phyloP scores from a whole-genome alignment of 1,284 basidiomycete genomes.

The Cutaneotrichosporon sp. region DNA sequence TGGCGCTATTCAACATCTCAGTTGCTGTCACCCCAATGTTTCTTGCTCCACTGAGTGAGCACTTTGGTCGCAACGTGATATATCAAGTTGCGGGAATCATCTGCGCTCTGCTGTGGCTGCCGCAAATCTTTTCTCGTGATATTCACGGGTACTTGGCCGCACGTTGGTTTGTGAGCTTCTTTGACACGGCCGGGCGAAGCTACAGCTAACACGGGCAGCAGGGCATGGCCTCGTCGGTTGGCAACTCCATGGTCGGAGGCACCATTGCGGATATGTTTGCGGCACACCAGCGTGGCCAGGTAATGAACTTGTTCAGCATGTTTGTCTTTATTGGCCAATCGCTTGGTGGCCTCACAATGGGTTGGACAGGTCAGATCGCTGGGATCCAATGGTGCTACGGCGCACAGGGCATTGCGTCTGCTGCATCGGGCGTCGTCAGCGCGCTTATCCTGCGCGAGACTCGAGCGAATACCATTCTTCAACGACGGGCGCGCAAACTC shows the following conservation, averaged over 20 bases:
- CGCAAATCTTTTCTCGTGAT: conserved; percentile 36
- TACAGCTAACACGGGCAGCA: conserved; percentile 17
- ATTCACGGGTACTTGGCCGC: conserved; percentile 36
- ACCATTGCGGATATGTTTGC: conserved; percentile 45
- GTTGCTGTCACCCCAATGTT: conserved; percentile 37
- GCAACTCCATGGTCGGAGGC: conserved; percentile 43
- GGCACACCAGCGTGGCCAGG: conserved; percentile 41
- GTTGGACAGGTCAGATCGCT: conserved; percentile 28
- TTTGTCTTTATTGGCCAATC: conserved; percentile 44
- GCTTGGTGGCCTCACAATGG: conserved; percentile 17
- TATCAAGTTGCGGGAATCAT: conserved; percentile 30
- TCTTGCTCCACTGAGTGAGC: conserved; percentile 41
- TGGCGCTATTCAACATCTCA: conserved; percentile 29
- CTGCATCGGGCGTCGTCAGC: conserved; percentile 25
- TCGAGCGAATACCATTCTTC: conserved; percentile 50
- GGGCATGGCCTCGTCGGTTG: conserved; percentile 34
- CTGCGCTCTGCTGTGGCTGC: conserved; percentile 37
- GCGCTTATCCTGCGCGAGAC: conserved; percentile 46
- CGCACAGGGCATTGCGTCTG: conserved; percentile 32
- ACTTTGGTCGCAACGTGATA: conserved; percentile 36
- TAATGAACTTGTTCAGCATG: conserved; percentile 48
- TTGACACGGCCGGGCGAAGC: not conserved
- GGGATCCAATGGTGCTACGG: conserved; percentile 41
- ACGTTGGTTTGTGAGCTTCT: conserved; percentile 36
- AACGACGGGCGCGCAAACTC: conserved; percentile 41